phyloP scores from a whole-genome alignment of 148 eudicot genomes.

The Rhododendron henanense region DNA sequence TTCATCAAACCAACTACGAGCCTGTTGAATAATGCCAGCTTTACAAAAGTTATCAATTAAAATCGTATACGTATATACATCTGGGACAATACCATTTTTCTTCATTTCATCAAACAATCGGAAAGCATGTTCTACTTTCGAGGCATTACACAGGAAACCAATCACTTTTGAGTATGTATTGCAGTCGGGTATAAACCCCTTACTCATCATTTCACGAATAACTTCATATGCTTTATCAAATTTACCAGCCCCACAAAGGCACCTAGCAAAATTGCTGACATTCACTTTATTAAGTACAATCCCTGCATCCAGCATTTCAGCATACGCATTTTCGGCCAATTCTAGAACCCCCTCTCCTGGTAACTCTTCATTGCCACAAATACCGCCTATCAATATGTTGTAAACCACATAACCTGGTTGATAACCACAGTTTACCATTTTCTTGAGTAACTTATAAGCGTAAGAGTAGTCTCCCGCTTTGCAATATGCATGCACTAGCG shows the following conservation, averaged over 20 bases:
- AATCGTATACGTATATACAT: conserved; percentile 86
- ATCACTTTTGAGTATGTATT: conserved; percentile 82
- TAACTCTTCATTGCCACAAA: conserved; percentile 62
- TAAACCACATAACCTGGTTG: conserved; percentile 79
- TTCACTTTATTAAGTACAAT: conserved; percentile 72
- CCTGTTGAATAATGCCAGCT: conserved; percentile 87
- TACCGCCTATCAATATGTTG: conserved; percentile 85
- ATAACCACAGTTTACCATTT: conserved; percentile 62
- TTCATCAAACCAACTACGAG: conserved; percentile 76
- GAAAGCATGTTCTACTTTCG: conserved; percentile 74
- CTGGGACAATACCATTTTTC: conserved; percentile 60
- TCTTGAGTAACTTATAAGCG: conserved; percentile 80
- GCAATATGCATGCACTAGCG: conserved; percentile 79
- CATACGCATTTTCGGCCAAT: conserved; percentile 72
- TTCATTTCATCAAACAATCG: conserved; percentile 81
- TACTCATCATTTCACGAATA: conserved; percentile 69
- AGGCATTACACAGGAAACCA: conserved; percentile 64
- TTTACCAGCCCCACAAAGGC: conserved; percentile 82
- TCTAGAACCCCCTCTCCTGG: conserved; percentile 48
- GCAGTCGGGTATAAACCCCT: conserved; percentile 83
- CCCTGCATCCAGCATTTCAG: conserved; percentile 66
- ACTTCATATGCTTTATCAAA: conserved; percentile 69
- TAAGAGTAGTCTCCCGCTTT: conserved; percentile 61
- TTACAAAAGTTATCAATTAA: conserved; percentile 87
- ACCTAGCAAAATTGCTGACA: conserved; percentile 58